Base-by-base conservation (phyloP, 2,329 filamentous ascomycete species). In the Ophiocordyceps camponoti-saundersi region DNA sequence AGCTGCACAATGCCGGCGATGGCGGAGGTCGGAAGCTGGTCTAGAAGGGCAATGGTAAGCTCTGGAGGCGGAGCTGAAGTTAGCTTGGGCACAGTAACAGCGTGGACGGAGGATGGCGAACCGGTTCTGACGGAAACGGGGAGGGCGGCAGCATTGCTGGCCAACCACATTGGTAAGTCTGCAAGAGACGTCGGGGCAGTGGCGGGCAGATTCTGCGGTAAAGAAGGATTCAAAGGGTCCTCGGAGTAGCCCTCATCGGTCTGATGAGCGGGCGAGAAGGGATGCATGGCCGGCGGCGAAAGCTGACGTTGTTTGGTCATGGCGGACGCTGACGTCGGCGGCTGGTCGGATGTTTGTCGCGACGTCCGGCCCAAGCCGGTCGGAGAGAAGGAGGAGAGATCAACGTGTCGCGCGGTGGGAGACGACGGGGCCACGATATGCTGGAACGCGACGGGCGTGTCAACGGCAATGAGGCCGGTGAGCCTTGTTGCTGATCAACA, bases 191-290 rank as follows among this genome's bases (percentile, higher is more conserved):
- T 62, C 46, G 64, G 55, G 44, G 61, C 59, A 15, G 61, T 55
- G 44, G 68, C 56, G 7, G 57, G 50, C 50, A 65, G 48, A 51
- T 58, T 56, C 55, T 55, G 54, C 54, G 57, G 54, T 6, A 57
- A 53, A 47, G 62, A 59, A 12, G 69, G 64, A 53, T 70, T 72
- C 46, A 79, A 63, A 49, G 75, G 75, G 53, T 89, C 85, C 60
- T 92, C 85, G 6, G 85, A 89, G 61, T 92, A 93, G 56, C 87
- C 87, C 66, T 93, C 87, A 66, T 93, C 86, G 49, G 87, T 74
- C 61, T 80, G 70, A 49, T 72, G 69, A 16, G 61, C 69, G 53
- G 75, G 70, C 30, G 75, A 62, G 50, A 70, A 68, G 43, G 65
- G 57, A 55, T 71, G 67, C 66, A 72, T 70, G 44, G 47, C 42